Evolutionary conservation across 805 yeast genomes (phyloP).

Genomic region (Kregervanrija pseudodelftensis): DNA sequence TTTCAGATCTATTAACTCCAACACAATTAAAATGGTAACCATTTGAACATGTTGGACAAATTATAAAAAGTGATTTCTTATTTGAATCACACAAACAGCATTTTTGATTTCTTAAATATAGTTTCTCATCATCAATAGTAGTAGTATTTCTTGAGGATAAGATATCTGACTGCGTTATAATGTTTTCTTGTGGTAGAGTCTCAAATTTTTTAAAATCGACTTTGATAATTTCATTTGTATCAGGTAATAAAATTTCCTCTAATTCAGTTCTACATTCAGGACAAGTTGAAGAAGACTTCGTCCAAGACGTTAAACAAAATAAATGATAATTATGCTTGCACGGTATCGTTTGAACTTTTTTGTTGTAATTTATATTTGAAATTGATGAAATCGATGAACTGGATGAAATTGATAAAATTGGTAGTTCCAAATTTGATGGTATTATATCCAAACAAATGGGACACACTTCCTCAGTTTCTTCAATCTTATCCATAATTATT

Average conservation of each 20-base stretch:
- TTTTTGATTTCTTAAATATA: slow-evolving; percentile 15
- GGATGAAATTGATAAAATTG: too few relatives aligned
- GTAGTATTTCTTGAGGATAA: too few relatives aligned
- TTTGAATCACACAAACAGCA: slow-evolving; percentile 29
- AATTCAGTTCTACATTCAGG: slow-evolving; percentile 28
- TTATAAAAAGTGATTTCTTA: slow-evolving; percentile 17
- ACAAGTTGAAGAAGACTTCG: slow-evolving; percentile 29
- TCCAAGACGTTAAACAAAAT: slow-evolving; percentile 30
- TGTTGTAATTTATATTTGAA: background rate
- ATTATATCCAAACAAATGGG: slow-evolving; percentile 27
- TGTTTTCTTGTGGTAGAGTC: too few relatives aligned
- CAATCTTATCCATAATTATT: too few relatives aligned
- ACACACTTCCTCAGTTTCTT: slow-evolving; percentile 12
- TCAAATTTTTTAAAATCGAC: slow-evolving; percentile 13
- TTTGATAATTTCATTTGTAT: slow-evolving; percentile 11
- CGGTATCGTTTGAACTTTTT: slow-evolving; percentile 20
- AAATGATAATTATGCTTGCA: slow-evolving; percentile 30
- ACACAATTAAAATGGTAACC: slow-evolving; percentile 28
- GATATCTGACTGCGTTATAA: too few relatives aligned
- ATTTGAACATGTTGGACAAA: slow-evolving; percentile 27
- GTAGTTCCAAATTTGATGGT: slow-evolving; percentile 6
- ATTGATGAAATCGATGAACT: too few relatives aligned
- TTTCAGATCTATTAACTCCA: slow-evolving; percentile 18
- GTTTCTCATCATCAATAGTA: slow-evolving; percentile 1
- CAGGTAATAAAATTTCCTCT: slow-evolving; percentile 13